Evolutionary conservation across 2,329 filamentous ascomycete species (phyloP), one percentile per base, ranked within the genome.

Genomic region (Elsinoe australis): DNA sequence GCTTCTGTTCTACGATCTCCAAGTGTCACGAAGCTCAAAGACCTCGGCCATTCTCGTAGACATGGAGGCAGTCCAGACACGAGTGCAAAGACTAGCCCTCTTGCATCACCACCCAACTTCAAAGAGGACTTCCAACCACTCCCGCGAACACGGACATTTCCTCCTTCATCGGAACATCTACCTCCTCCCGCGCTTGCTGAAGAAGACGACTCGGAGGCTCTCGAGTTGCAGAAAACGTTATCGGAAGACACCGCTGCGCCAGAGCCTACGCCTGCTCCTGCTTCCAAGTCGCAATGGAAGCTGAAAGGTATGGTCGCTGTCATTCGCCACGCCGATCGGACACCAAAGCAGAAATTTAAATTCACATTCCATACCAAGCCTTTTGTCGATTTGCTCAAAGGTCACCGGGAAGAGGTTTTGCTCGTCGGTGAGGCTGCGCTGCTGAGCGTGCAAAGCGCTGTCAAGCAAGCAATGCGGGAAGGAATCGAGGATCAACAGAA

Each of bases 331-430:
- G 94, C 94, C 2, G 92, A 98, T 68, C 83, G 92, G 49, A 98
- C 92, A 1, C 92, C 92, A 2, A 98, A 98, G 68, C 92, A 98
- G 60, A 98, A 98, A 64, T 95, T 95, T 74, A 98, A 98, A 64
- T 98, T 96, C 60, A 98, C 92, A 0, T 96, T 98, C 59, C 92
- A 98, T 61, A 94, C 88, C 0, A 87, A 89, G 53, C 92, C 92
- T 0, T 98, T 98, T 60, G 89, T 98, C 54, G 86, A 94, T 54
- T 74, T 98, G 3, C 77, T 98, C 33, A 94, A 90, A 62, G 92
- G 92, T 0, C 90, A 98, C 59, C 87, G 94, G 59, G 90, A 96
- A 65, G 92, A 98, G 63, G 92, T 98, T 1, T 74, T 98, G 1
- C 76, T 98, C 17, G 92, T 95, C 55, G 90, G 90, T 6, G 88